These are phyloP conservation scores for Penicillium turbatum DNA, from an alignment of 495 filamentous ascomycete genomes.

Conservation along the genomic window DNA sequence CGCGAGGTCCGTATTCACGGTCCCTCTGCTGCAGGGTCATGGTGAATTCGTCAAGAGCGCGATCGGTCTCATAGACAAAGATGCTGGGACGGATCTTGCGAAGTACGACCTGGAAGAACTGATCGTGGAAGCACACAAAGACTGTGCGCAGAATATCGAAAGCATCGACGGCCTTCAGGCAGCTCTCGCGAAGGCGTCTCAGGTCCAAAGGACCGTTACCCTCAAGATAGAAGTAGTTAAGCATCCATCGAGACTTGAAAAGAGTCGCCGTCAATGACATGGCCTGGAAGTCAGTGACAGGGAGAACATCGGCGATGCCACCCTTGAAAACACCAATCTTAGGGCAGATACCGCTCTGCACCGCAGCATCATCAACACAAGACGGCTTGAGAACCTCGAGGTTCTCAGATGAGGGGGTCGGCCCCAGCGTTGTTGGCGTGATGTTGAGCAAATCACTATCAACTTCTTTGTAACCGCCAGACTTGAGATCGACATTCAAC, in stretches of 20 bases:
- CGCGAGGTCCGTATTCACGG: conserved; percentile 47
- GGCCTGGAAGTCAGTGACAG: conserved; percentile 61
- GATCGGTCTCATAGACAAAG: conserved; percentile 51
- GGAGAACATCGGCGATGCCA: conserved; percentile 54
- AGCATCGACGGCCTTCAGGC: conserved; percentile 41
- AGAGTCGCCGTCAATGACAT: conserved; percentile 59
- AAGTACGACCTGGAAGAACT: conserved; percentile 60
- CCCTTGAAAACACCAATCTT: conserved; percentile 54
- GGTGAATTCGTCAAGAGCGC: conserved; percentile 48
- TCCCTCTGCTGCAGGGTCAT: conserved; percentile 45
- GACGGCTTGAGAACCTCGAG: conserved; percentile 43
- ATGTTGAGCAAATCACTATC: conserved; percentile 15
- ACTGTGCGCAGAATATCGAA: conserved; percentile 70
- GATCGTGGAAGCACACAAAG: conserved; percentile 54
- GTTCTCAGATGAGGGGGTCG: conserved; percentile 33
- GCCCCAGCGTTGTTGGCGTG: conserved; percentile 13
- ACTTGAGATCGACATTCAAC: conserved; percentile 22
- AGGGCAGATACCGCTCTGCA: conserved; percentile 48
- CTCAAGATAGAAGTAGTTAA: conserved; percentile 58
- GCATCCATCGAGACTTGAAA: conserved; percentile 46
- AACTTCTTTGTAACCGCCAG: conserved; percentile 12
- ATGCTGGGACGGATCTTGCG: conserved; percentile 50
- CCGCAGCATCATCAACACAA: conserved; percentile 35
- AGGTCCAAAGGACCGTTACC: conserved; percentile 46
- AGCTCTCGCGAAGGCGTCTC: conserved; percentile 41